A percentile compares a stretch with the other conserved stretches of the same genome.
Conservation (phyloP, 768 basidiomycete species). For the Plicaturopsis crispa region DNA sequence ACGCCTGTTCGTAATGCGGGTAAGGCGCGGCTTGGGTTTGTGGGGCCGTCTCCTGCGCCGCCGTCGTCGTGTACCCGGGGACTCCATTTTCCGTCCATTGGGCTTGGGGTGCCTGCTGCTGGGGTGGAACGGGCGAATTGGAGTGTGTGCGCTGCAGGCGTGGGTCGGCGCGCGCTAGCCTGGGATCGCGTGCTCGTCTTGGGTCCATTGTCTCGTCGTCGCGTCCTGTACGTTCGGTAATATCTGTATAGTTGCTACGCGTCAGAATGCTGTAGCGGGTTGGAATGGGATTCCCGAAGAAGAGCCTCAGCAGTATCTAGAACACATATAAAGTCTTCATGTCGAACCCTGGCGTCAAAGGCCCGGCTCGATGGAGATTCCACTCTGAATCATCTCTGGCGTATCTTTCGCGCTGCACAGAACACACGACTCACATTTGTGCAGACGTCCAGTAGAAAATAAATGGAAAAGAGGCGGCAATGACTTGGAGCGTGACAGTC, state of each 20-base stretch:
- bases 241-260: too few species aligned
- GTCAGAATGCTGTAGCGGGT: too few species aligned
- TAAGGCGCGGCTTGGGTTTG: background rate
- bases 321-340: constrained; percentile 71
- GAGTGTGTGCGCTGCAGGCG: constrained; percentile 41
- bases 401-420: too few species aligned
- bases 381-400: constrained; percentile 88
- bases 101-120: constrained; percentile 8
- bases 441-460: constrained; percentile 14
- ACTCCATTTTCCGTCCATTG: constrained; percentile 17
- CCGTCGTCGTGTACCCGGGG: background rate
- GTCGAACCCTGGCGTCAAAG: constrained; percentile 44
- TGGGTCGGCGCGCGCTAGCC: constrained; percentile 64
- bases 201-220: constrained; percentile 66
- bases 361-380: constrained; percentile 71
- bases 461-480: constrained; percentile 1
- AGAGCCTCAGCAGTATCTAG: constrained; percentile 88
- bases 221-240: too few species aligned
- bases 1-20: background rate
- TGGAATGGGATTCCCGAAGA: too few species aligned
- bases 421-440: too few species aligned
- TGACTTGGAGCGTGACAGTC: background rate
- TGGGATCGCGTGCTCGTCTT: constrained; percentile 72
- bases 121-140: constrained; percentile 16
- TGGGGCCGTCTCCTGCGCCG: too few species aligned